Evolutionary conservation across 2,329 filamentous ascomycete genomes (phyloP).

Genomic region (Aspergillus brunneoviolaceus): DNA sequence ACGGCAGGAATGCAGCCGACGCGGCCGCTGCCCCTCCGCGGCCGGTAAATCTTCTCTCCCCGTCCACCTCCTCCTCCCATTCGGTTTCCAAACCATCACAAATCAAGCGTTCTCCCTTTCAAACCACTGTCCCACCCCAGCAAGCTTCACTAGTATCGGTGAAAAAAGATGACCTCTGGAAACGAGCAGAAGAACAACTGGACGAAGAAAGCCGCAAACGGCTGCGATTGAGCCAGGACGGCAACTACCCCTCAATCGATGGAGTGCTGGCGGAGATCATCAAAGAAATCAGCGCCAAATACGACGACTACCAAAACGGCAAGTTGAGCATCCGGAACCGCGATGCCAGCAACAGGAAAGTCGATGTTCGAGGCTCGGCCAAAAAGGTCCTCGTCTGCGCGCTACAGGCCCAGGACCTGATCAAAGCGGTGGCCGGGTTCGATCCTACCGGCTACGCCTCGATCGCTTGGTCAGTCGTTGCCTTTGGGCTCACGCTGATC

Average conservation of each 20-base stretch:
- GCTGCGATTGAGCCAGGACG: neutral
- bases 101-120: too few species aligned
- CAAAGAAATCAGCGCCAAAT: neutral
- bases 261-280: neutral
- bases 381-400: neutral
- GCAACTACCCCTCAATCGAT: neutral
- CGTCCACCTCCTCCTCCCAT: neutral
- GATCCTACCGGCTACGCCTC: neutral
- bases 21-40: constrained; percentile 12
- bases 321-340: neutral
- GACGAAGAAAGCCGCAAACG: neutral
- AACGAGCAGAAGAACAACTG: neutral
- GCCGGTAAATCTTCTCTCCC: neutral
- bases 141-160: too few species aligned
- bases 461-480: neutral
- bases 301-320: neutral
- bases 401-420: neutral
- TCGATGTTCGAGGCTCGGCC: neutral
- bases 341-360: neutral
- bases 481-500: neutral
- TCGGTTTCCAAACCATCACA: neutral
- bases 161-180: neutral
- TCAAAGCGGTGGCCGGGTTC: neutral
- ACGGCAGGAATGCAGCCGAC: constrained; percentile 30
- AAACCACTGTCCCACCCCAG: too few species aligned